Evolutionary conservation across 306 rosid species (phyloP), one percentile per base, ranked within the genome.

Genomic region (Cicer arietinum): DNA sequence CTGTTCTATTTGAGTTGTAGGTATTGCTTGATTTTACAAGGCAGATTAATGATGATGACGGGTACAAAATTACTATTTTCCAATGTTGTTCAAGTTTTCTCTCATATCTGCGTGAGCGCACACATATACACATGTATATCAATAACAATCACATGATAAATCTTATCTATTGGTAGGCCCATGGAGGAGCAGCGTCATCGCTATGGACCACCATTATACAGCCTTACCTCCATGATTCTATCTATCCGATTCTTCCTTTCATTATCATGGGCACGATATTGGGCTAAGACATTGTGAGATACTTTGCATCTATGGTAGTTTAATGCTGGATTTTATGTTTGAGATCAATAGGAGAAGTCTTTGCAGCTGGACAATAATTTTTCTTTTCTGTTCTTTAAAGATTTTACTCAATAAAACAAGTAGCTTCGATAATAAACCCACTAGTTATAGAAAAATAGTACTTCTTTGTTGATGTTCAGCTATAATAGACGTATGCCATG

Each of bases 151-250:
- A 71, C 64, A 5, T 57, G 64, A 63, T 54, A 74, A 69, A 46
- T 64, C 39, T 70, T 77, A 66, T 70, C 59, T 85, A 22, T 50
- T 78, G 61, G 71, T 44, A 94, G 98, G 89, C 98, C 98, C 62
- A 94, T 94, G 98, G 98, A 94, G 83, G 97, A 94, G 81, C 98
- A 94, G 78, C 85, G 98, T 0, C 91, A 88, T 41, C 98, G 98
- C 74, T 94, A 94, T 84, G 98, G 98, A 78, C 97, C 95, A 9
- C 93, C 95, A 8, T 80, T 94, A 61, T 94, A 94, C 78, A 88
- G 78, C 71, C 98, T 94, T 70, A 94, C 98, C 60, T 48, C 59
- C 35, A 82, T 91, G 98, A 89, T 81, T 69, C 90, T 85, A 54
- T 82, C 65, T 79, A 77, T 94, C 79, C 85, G 89, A 69, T 85